Conservation (phyloP, 192 early-diverging fungal genomes). For the Coemansia sp. region DNA sequence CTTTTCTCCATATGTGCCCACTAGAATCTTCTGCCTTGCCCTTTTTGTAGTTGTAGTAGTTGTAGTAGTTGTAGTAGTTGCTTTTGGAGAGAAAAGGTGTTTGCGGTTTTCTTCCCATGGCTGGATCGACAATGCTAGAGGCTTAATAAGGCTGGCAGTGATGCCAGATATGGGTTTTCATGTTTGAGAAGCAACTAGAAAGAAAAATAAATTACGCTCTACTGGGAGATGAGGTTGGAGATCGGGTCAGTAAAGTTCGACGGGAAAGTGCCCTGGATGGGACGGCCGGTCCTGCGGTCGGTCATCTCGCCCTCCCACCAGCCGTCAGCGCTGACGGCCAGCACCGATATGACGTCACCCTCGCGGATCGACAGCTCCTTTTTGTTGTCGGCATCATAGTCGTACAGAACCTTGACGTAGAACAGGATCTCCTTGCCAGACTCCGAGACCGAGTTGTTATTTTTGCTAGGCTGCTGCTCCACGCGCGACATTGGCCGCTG, state of each 20-base stretch:
- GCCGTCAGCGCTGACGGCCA: conserved; percentile 47
- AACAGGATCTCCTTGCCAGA: conserved; percentile 47
- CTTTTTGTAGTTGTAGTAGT: too few species aligned
- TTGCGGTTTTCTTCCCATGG: too few species aligned
- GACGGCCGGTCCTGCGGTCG: conserved; percentile 32
- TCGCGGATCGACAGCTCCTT: conserved; percentile 49
- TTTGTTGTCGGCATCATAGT: conserved; percentile 49
- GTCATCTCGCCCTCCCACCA: conserved; percentile 56
- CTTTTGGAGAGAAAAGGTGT: too few species aligned
- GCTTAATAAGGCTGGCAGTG: too few species aligned
- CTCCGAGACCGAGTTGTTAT: conserved; percentile 8
- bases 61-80: too few species aligned
- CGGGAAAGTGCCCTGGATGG: conserved; percentile 49
- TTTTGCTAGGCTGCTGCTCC: not conserved
- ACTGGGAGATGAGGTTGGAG: conserved; percentile 15
- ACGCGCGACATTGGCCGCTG: conserved; percentile 15
- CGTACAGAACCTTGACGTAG: conserved; percentile 54
- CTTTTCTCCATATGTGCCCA: too few species aligned
- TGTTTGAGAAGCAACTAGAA: too few species aligned
- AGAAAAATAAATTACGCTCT: too few species aligned
- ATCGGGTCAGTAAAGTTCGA: conserved; percentile 53
- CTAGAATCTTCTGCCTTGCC: too few species aligned
- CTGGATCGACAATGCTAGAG: too few species aligned
- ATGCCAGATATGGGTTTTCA: too few species aligned
- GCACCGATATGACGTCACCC: conserved; percentile 49